Evolutionary conservation across 2,329 filamentous ascomycete genomes (phyloP), one percentile per base, ranked within the genome.

Genomic region (Mycosphaerelloides madeirae): DNA sequence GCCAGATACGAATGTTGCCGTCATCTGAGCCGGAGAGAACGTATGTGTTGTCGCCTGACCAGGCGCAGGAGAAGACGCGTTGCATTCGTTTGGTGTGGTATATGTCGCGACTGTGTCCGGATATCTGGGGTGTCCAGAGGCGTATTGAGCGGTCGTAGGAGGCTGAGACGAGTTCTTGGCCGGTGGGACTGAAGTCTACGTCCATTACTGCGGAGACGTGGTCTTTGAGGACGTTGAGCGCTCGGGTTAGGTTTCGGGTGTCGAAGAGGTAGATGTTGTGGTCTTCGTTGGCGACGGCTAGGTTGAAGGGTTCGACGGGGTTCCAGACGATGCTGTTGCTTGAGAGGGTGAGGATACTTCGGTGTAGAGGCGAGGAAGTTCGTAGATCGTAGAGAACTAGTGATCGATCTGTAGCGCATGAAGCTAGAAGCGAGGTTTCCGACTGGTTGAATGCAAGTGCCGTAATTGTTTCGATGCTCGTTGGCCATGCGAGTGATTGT

Each of bases 81-180:
- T 97, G 91, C 91, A 96, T 96, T 52, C 93, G 83, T 70, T 96
- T 95, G 14, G 93, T 97, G 72, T 97, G 90, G 69, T 97, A 98
- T 38, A 96, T 82, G 62, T 98, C 93, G 57, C 90, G 79, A 12
- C 86, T 90, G 68, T 93, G 87, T 18, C 91, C 91, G 19, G 48
- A 52, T 25, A 50, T 83, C 74, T 79, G 44, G 86, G 79, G 63
- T 81, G 44, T 81, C 86, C 89, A 97, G 38, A 97, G 72, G 39
- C 93, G 81, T 41, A 98, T 76, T 3, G 88, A 95, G 50, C 89
- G 82, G 63, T 94, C 87, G 69, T 93, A 94, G 1, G 85, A 89
- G 4, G 87, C 93, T 12, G 84, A 87, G 15, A 97, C 88, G 35
- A 98, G 79, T 65, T 96, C 90, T 65, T 96, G 85, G 48, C 93